A percentile compares a stretch with the other conserved stretches of the same genome.
Conservation (phyloP, 2,329 filamentous ascomycete genomes). For the Colletotrichum endophyticum region DNA sequence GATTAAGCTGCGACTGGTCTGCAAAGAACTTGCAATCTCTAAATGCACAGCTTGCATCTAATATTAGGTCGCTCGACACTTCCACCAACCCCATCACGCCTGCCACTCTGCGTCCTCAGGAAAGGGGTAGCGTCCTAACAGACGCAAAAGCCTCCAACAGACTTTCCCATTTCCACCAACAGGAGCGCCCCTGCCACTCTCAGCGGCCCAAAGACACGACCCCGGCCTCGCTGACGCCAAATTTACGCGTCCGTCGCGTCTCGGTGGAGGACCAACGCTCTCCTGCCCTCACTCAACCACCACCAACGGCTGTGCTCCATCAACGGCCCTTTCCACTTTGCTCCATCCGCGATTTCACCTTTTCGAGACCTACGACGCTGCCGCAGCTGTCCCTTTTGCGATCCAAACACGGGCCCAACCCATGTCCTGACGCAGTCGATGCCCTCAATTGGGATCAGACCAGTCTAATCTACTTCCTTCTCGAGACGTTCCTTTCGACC, state of each 20-base stretch:
- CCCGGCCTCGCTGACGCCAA: conserved; percentile 31
- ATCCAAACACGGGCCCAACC: background rate
- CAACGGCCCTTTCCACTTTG: background rate
- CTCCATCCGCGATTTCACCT: background rate
- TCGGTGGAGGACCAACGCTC: conserved; percentile 2
- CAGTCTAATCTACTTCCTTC: background rate
- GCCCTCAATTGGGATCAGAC: background rate
- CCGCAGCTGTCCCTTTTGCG: background rate
- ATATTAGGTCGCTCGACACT: no score
- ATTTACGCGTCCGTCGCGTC: conserved; percentile 37
- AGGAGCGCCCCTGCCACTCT: background rate
- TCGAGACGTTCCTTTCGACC: background rate
- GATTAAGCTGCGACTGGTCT: background rate
- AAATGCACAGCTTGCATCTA: no score
- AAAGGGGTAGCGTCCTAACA: background rate
- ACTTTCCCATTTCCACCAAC: background rate
- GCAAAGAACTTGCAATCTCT: background rate
- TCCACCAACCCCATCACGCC: no score
- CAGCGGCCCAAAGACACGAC: background rate
- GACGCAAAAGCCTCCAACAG: background rate
- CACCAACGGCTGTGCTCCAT: background rate
- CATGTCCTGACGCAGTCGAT: background rate
- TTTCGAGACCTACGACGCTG: background rate
- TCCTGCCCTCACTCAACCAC: background rate
- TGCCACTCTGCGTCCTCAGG: accelerated